A percentile compares a stretch with the other conserved stretches of the same genome.
These are phyloP conservation scores for Artemisia tridentata DNA, from an alignment of 129 eudicot genomes.

Conservation along the genomic window DNA sequence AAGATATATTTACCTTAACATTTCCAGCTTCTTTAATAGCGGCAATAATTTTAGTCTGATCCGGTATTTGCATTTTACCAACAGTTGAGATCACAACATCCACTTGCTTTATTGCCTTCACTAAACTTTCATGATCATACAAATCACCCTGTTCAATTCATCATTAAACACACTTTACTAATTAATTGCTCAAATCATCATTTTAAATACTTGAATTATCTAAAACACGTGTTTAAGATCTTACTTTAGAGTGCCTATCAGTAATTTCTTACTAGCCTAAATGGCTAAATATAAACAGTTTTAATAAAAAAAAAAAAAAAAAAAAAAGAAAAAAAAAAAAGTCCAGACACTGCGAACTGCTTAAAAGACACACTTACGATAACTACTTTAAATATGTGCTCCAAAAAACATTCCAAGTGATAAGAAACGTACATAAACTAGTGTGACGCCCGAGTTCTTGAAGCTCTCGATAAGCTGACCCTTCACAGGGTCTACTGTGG, in stretches of 20 bases:
- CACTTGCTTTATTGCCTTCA: constrained; percentile 46
- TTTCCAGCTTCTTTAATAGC: constrained; percentile 54
- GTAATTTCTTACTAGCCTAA: too few species aligned
- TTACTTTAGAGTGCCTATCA: too few species aligned
- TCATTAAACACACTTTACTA: too few species aligned
- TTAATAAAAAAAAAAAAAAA: too few species aligned
- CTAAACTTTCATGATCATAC: constrained; percentile 43
- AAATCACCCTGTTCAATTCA: constrained; percentile 33
- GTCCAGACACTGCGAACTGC: too few species aligned
- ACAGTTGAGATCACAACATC: constrained; percentile 48
- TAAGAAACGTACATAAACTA: not conserved
- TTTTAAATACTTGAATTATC: too few species aligned
- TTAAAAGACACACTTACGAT: too few species aligned
- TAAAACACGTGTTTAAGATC: too few species aligned
- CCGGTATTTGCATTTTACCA: constrained; percentile 27
- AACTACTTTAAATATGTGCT: too few species aligned
- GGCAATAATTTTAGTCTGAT: constrained; percentile 43
- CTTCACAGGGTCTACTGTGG: constrained; percentile 37
- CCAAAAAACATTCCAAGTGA: constrained; percentile 16
- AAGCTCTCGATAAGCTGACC: constrained; percentile 20
- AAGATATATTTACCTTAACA: constrained; percentile 32
- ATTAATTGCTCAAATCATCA: too few species aligned
- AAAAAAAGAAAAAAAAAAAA: too few species aligned
- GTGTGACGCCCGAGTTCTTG: constrained; percentile 32
- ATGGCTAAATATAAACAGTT: too few species aligned